Evolutionary conservation across 2,329 filamentous ascomycete species (phyloP).

Genomic region (Zasmidium angulare): DNA sequence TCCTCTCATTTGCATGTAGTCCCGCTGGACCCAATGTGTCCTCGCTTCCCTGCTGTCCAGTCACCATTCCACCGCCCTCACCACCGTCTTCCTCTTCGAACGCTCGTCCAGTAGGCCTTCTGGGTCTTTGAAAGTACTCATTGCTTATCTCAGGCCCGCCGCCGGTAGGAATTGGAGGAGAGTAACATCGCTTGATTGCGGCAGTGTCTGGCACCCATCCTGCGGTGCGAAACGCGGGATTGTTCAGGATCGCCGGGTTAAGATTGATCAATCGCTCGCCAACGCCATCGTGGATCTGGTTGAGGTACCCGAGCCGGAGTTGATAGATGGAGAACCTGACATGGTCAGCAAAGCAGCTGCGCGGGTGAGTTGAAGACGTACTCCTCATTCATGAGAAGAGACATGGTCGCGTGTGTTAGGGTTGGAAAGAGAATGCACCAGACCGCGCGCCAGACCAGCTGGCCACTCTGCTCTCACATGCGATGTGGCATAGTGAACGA

Average conservation of each 20-base stretch:
- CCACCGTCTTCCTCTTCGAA: constrained; percentile 61
- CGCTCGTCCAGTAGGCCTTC: constrained; percentile 16
- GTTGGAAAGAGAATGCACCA: neutral
- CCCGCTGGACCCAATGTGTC: constrained; percentile 67
- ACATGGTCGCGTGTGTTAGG: constrained; percentile 27
- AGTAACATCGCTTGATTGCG: constrained; percentile 79
- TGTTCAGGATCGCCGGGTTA: constrained; percentile 76
- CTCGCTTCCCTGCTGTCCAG: constrained; percentile 61
- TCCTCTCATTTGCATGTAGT: constrained; percentile 50
- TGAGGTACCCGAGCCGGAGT: constrained; percentile 75
- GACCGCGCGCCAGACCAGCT: constrained; percentile 22
- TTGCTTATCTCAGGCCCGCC: constrained; percentile 43
- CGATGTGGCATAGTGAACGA: neutral
- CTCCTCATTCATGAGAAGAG: constrained; percentile 40
- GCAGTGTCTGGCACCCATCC: constrained; percentile 75
- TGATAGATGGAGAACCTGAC: constrained; percentile 77
- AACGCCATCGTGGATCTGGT: constrained; percentile 77
- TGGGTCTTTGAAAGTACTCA: constrained; percentile 75
- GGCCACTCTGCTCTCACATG: constrained; percentile 13
- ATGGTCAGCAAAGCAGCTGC: constrained; percentile 1
- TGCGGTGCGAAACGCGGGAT: constrained; percentile 76
- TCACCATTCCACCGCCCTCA: constrained; percentile 71
- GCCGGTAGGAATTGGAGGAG: constrained; percentile 79
- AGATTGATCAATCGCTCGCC: constrained; percentile 81
- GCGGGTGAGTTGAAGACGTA: neutral